These are phyloP conservation scores for Coemansia sp. DNA, from an alignment of 192 early-diverging fungal genomes.

Conservation along the genomic window DNA sequence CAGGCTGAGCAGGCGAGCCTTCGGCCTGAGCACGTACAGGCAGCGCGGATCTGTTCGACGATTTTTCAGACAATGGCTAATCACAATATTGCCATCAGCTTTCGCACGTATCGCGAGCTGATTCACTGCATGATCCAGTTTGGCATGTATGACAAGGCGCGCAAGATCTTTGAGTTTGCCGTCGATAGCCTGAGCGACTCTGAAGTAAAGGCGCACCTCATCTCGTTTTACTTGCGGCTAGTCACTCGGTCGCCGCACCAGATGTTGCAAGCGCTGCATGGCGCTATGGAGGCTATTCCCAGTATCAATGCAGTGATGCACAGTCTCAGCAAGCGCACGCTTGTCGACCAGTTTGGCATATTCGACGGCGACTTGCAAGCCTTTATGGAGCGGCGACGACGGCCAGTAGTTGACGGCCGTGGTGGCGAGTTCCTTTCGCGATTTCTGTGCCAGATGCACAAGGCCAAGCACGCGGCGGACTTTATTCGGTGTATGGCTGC, in stretches of 20 bases:
- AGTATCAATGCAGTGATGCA: constrained; percentile 9
- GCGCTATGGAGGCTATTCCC: constrained; percentile 8
- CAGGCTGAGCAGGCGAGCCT: background rate
- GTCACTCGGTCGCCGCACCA: constrained; percentile 25
- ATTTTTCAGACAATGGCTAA: constrained; percentile 41
- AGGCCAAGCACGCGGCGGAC: constrained; percentile 21
- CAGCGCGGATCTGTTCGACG: constrained; percentile 34
- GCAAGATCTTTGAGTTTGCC: constrained; percentile 40
- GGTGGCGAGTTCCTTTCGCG: constrained; percentile 19
- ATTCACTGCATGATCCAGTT: constrained; percentile 33
- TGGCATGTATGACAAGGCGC: constrained; percentile 41
- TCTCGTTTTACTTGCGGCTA: constrained; percentile 28
- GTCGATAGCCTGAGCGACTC: constrained; percentile 19
- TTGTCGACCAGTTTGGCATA: constrained; percentile 39
- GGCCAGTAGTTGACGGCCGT: constrained; percentile 13
- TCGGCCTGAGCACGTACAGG: constrained; percentile 17
- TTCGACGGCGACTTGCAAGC: constrained; percentile 36
- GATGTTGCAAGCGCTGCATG: constrained; percentile 20
- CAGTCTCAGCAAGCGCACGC: constrained; percentile 13
- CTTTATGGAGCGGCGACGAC: constrained; percentile 14
- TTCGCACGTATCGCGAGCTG: constrained; percentile 46
- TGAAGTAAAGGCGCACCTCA: constrained; percentile 22
- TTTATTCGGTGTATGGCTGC: constrained; percentile 35
- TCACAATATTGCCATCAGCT: constrained; percentile 13
- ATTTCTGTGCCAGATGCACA: constrained; percentile 17